A percentile compares a stretch with the other conserved stretches of the same genome.
Evolutionary conservation across 352 stramenopile genomes (phyloP).

Genomic region (Phytopythium aichiense): DNA sequence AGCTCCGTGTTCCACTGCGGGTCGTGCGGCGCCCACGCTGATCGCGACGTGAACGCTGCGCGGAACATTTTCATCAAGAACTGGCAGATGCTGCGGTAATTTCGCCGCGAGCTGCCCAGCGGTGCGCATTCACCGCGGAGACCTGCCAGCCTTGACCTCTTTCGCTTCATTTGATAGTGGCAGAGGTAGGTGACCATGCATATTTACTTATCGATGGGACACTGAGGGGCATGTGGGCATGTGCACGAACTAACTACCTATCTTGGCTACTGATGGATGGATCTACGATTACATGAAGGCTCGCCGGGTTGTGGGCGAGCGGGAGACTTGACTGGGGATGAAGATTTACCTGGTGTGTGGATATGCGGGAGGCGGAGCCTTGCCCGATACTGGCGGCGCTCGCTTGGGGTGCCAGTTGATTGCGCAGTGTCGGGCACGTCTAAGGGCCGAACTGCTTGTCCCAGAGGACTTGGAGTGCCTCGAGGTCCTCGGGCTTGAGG

Average conservation of each 20-base stretch:
- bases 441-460: conserved; percentile 10
- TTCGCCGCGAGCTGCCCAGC: too few species aligned
- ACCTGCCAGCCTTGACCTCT: too few species aligned
- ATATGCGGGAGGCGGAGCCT: neutral
- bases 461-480: conserved; percentile 22
- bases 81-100: too few species aligned
- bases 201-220: neutral
- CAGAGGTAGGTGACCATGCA: neutral
- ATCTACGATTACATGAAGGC: neutral
- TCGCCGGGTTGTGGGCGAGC: neutral
- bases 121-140: too few species aligned
- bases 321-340: neutral
- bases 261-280: neutral
- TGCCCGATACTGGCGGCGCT: neutral
- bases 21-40: too few species aligned
- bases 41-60: too few species aligned
- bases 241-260: neutral
- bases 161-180: too few species aligned
- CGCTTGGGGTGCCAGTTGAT: neutral
- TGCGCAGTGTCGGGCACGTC: neutral
- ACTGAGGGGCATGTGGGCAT: neutral
- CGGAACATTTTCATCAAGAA: too few species aligned
- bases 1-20: too few species aligned
- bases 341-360: neutral
- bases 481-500: conserved; percentile 24